Evolutionary conservation across 2,329 filamentous ascomycete species (phyloP).

Genomic region (Fusarium pilosicola): DNA sequence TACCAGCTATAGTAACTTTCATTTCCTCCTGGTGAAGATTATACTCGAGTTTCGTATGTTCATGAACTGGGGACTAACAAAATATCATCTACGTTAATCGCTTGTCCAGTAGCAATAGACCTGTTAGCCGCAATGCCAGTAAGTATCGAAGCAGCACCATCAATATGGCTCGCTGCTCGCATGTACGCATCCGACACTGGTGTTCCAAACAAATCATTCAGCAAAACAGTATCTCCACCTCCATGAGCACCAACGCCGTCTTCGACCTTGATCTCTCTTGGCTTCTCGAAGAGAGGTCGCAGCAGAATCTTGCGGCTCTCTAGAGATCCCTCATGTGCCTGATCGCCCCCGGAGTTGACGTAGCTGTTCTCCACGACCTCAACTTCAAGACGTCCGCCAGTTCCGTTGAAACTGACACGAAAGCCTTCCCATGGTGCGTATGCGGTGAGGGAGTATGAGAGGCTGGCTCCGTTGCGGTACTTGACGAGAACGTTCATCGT

Average conservation of each 20-base stretch:
- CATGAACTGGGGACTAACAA: conserved; percentile 40
- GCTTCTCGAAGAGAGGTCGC: conserved; percentile 66
- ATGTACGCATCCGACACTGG: conserved; percentile 60
- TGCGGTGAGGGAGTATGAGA: conserved; percentile 69
- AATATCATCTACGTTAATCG: conserved; percentile 65
- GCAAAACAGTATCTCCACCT: conserved; percentile 66
- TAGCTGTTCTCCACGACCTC: conserved; percentile 72
- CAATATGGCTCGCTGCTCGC: conserved; percentile 66
- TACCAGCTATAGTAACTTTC: not conserved
- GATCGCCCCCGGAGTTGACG: conserved; percentile 68
- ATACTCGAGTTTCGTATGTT: not conserved
- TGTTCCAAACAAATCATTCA: conserved; percentile 68
- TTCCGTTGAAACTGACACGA: conserved; percentile 67
- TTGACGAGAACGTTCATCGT: conserved; percentile 69
- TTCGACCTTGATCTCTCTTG: conserved; percentile 62
- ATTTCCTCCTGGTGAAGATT: not conserved
- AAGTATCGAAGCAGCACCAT: conserved; percentile 67
- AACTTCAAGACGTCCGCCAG: conserved; percentile 66
- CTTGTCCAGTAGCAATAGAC: conserved; percentile 66
- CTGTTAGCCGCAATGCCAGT: conserved; percentile 69
- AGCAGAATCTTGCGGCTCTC: conserved; percentile 61
- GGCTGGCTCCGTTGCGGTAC: conserved; percentile 65
- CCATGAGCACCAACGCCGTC: conserved; percentile 66
- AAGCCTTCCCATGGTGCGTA: conserved; percentile 73
- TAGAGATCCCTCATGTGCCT: conserved; percentile 63